phyloP scores from a whole-genome alignment of 768 basidiomycete genomes.

The Boletales sp. region DNA sequence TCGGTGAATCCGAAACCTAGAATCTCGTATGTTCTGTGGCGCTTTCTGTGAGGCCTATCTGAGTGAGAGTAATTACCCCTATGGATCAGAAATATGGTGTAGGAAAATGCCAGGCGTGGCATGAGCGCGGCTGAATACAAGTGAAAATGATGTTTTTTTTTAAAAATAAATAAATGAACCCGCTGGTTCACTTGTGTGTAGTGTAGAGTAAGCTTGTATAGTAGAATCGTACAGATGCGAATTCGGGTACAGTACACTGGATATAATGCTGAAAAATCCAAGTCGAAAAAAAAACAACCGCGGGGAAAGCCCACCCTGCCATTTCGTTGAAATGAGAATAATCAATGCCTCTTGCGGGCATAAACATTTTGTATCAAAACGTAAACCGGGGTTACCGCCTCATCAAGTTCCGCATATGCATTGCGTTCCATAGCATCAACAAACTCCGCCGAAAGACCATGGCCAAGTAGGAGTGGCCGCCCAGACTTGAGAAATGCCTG shows the following conservation, averaged over 20 bases:
- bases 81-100: too few species aligned
- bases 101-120: too few species aligned
- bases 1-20: not conserved
- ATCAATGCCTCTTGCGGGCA: slow-evolving; percentile 36
- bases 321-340: not conserved
- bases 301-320: not conserved
- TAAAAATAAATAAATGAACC: not conserved
- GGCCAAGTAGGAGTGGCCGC: slow-evolving; percentile 64
- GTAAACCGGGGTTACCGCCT: slow-evolving; percentile 44
- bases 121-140: too few species aligned
- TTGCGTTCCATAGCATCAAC: slow-evolving; percentile 53
- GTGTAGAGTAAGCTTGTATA: slow-evolving; percentile 4
- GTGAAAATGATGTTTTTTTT: too few species aligned
- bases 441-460: slow-evolving; percentile 51
- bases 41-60: not conserved
- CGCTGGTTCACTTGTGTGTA: not conserved
- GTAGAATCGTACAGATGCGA: slow-evolving; percentile 16
- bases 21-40: not conserved
- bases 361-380: slow-evolving; percentile 60
- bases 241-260: slow-evolving; percentile 17
- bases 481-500: slow-evolving; percentile 65
- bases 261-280: slow-evolving; percentile 14
- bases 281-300: slow-evolving; percentile 1
- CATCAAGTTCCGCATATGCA: slow-evolving; percentile 49
- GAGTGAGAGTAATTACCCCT: too few species aligned